Evolutionary conservation across 2,329 filamentous ascomycete genomes (phyloP).

Genomic region (Aspergillus tubingensis): DNA sequence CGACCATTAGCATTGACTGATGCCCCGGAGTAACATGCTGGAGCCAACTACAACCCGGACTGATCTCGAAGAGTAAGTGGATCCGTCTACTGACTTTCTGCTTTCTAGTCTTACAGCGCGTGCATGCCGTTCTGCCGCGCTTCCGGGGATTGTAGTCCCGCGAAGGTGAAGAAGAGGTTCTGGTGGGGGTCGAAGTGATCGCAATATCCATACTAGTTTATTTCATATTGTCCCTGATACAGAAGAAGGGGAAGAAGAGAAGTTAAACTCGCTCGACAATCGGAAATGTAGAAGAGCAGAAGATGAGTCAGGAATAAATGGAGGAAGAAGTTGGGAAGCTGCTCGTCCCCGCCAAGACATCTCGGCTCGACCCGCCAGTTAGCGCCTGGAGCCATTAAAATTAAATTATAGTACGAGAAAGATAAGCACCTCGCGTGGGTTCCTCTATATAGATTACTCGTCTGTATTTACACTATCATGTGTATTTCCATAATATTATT

Average conservation of each 20-base stretch:
- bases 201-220: conserved; percentile 21
- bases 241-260: neutral
- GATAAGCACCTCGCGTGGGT: too few species aligned
- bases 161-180: conserved; percentile 23
- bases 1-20: neutral
- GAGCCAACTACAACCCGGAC: neutral
- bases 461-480: too few species aligned
- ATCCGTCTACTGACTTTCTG: conserved; percentile 40
- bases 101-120: conserved; percentile 50
- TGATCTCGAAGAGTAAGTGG: neutral
- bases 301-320: neutral
- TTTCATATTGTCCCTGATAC: neutral
- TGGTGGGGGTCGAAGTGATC: conserved; percentile 25
- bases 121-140: conserved; percentile 49
- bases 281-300: neutral
- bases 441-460: too few species aligned
- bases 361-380: conserved; percentile 1
- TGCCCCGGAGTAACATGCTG: neutral
- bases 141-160: conserved; percentile 47
- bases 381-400: neutral
- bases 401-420: too few species aligned
- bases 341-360: neutral
- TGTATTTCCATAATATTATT: neutral
- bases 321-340: neutral
- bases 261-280: neutral